phyloP scores from a whole-genome alignment of 768 basidiomycete species.

The Rubroboletus satanas region DNA sequence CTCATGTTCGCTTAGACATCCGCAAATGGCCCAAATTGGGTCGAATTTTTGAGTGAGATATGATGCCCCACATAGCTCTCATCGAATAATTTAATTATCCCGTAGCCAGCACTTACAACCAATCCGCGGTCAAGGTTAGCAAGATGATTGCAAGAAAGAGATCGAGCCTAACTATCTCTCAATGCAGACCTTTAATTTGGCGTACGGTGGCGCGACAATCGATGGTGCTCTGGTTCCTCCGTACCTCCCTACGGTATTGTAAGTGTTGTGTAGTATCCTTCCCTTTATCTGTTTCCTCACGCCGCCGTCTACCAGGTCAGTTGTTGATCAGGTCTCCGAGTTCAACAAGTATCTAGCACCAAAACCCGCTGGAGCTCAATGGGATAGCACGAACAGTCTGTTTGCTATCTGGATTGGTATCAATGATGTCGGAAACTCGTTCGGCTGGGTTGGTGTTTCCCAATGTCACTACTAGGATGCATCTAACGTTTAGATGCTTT shows the following conservation, averaged over 20 bases:
- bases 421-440: constrained; percentile 47
- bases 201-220: constrained; percentile 65
- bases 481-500: not conserved
- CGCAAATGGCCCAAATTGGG: constrained; percentile 64
- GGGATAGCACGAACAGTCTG: constrained; percentile 53
- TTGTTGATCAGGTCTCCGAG: constrained; percentile 55
- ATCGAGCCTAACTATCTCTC: not conserved
- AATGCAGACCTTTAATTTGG: constrained; percentile 57
- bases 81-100: constrained; percentile 4
- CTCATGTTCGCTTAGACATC: constrained; percentile 39
- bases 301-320: constrained; percentile 8
- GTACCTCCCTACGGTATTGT: constrained; percentile 48
- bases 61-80: not conserved
- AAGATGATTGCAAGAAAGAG: not conserved
- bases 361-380: constrained; percentile 50
- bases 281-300: not conserved
- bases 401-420: constrained; percentile 73
- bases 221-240: constrained; percentile 54
- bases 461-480: not conserved
- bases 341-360: constrained; percentile 46
- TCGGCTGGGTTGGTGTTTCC: constrained; percentile 16
- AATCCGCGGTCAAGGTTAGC: constrained; percentile 46
- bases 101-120: constrained; percentile 51
- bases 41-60: constrained; percentile 45
- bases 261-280: constrained; percentile 30